These are phyloP conservation scores for Pezicula rhizophila DNA, from an alignment of 2,329 filamentous ascomycete genomes.

Conservation along the genomic window DNA sequence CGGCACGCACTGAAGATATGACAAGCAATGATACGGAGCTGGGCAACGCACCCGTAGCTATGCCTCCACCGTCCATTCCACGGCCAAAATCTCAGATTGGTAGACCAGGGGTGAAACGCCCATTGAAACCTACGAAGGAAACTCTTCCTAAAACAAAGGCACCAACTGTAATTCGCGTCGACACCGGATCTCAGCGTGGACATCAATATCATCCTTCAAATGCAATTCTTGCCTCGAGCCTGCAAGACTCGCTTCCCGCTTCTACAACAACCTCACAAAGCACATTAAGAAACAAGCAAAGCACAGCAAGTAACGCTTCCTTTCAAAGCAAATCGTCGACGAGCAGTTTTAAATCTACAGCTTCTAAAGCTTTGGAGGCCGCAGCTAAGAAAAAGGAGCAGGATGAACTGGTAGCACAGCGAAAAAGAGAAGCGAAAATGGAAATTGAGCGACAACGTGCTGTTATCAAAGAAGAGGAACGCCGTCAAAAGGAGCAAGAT, in stretches of 20 bases:
- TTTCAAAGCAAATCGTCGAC: conserved; percentile 33
- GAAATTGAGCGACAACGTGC: conserved; percentile 74
- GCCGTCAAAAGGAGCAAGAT: conserved; percentile 52
- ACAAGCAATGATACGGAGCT: conserved; percentile 46
- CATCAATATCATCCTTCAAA: conserved; percentile 57
- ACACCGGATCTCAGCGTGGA: conserved; percentile 58
- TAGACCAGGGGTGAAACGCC: conserved; percentile 49
- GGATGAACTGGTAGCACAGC: conserved; percentile 73
- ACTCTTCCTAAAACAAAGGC: conserved; percentile 52
- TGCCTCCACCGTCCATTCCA: conserved; percentile 56
- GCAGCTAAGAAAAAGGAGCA: conserved; percentile 79
- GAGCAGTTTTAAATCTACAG: conserved; percentile 61
- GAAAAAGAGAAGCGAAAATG: conserved; percentile 74
- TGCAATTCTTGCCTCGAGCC: conserved; percentile 48
- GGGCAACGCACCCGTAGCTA: conserved; percentile 45
- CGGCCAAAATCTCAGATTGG: conserved; percentile 42
- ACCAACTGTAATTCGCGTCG: conserved; percentile 67
- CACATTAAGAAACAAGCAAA: conserved; percentile 47
- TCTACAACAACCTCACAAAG: conserved; percentile 39
- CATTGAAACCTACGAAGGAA: conserved; percentile 58
- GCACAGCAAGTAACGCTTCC: conserved; percentile 42
- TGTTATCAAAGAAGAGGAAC: conserved; percentile 59
- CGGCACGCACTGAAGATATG: conserved; percentile 26
- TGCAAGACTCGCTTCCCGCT: conserved; percentile 48
- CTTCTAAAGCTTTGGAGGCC: conserved; percentile 64